Base-by-base conservation (phyloP, 1,284 basidiomycete genomes). In the Ustilago sp. region DNA sequence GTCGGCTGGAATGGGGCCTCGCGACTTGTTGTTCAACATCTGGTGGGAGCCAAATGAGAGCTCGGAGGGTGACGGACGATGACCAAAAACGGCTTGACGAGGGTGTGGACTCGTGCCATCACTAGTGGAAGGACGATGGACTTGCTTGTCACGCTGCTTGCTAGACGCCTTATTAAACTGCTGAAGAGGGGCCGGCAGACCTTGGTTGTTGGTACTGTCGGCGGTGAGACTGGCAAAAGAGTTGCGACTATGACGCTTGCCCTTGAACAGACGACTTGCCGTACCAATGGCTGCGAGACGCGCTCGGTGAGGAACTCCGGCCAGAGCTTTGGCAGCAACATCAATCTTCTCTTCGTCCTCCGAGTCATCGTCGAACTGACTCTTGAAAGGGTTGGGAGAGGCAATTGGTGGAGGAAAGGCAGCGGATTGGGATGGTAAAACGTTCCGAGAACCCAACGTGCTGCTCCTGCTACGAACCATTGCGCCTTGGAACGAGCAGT, bases 281-380 rank as follows among this genome's bases (percentile, higher is more conserved):
- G 68, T 71, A 6, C 74, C 67, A 5, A 76, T 45, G 1, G 69
- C 69, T 4, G 74, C 69, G 1, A 77, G 59, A 19, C 74, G 62
- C 32, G 74, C 70, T 15, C 53, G 43, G 3, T 63, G 62, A 1
- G 66, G 60, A 6, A 69, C 50, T 17, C 52, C 35, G 0, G 68
- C 28, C 4, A 62, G 31, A 23, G 62, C 47, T 1, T 45, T 54
- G 7, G 51, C 35, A 38, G 39, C 35, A 1, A 13, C 9, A 15
- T 69, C 45, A 32, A 71, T 58, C 59, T 57, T 63, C 19, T 70
- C 70, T 23, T 77, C 75, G 19, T 77, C 75, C 38, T 77, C 75
- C 11, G 75, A 77, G 43, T 77, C 75, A 13, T 73, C 70, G 23
- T 73, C 70, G 35, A 77, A 77, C 8, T 57, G 57, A 57, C 75